Percentiles rank a stretch among this genome's conserved stretches.
phyloP scores from a whole-genome alignment of 2,329 filamentous ascomycete genomes.

The Cordyceps sp. region DNA sequence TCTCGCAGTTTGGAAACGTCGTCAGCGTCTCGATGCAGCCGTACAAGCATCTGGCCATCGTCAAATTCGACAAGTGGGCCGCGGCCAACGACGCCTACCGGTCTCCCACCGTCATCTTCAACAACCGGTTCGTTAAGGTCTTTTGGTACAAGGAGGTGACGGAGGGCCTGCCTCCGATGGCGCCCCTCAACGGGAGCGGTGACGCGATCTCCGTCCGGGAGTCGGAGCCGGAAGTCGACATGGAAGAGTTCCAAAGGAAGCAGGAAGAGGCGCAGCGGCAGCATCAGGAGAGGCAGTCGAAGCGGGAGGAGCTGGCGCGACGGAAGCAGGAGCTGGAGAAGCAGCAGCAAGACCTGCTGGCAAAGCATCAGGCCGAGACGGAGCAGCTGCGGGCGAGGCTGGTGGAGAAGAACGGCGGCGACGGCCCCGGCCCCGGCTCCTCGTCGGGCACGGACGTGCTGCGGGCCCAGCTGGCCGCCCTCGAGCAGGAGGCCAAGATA shows the following conservation, averaged over 20 bases:
- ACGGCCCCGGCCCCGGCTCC: conserved; percentile 11
- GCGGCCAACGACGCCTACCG: conserved; percentile 54
- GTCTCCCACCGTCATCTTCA: conserved; percentile 67
- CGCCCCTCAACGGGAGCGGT: too few species aligned
- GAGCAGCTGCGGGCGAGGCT: conserved; percentile 44
- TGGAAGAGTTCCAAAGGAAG: conserved; percentile 49
- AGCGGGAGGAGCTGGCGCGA: conserved; percentile 44
- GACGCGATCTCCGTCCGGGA: too few species aligned
- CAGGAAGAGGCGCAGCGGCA: conserved; percentile 58
- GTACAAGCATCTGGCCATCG: conserved; percentile 49
- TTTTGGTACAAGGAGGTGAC: conserved; percentile 53
- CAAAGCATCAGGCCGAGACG: conserved; percentile 48
- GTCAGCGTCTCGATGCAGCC: conserved; percentile 46
- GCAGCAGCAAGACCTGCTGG: conserved; percentile 43
- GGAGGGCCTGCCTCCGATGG: too few species aligned
- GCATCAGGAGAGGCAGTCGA: conserved; percentile 47
- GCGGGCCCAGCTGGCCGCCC: conserved; percentile 53
- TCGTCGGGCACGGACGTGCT: conserved; percentile 45
- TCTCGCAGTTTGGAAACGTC: conserved; percentile 54
- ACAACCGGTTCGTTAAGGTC: conserved; percentile 74
- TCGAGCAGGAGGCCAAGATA: conserved; percentile 55
- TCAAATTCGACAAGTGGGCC: conserved; percentile 51
- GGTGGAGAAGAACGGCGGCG: conserved; percentile 14
- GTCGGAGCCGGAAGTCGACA: conserved; percentile 41
- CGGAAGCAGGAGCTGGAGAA: conserved; percentile 48